phyloP scores from a whole-genome alignment of 257 asterid species.

The Vinca minor region DNA sequence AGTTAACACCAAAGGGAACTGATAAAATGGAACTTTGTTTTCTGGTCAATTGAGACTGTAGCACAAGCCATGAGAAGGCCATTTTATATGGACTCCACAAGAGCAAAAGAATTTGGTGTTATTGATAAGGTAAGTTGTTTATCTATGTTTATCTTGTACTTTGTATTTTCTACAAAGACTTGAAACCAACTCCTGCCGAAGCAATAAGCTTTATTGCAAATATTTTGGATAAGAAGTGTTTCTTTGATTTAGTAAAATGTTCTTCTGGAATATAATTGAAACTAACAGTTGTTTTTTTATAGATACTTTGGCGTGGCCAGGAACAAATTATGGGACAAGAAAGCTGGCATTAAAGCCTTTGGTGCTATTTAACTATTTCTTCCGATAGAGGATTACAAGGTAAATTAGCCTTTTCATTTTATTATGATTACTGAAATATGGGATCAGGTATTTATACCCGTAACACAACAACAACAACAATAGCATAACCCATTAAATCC shows the following conservation, averaged over 20 bases:
- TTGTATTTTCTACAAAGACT: not conserved
- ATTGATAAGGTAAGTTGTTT: conserved; percentile 58
- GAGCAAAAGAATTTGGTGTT: conserved; percentile 83
- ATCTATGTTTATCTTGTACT: not conserved
- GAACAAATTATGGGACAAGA: conserved; percentile 75
- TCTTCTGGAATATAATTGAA: not conserved
- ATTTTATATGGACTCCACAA: conserved; percentile 62
- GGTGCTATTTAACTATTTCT: conserved; percentile 46
- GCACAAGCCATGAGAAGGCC: conserved; percentile 58
- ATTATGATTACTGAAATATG: not conserved
- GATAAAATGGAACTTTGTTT: conserved; percentile 14
- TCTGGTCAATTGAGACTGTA: conserved; percentile 64
- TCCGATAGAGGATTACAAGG: conserved; percentile 21
- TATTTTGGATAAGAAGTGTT: not conserved
- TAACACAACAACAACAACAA: too few relatives aligned
- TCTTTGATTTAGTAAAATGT: not conserved
- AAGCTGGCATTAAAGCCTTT: conserved; percentile 49
- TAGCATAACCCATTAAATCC: too few relatives aligned
- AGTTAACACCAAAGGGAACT: conserved; percentile 7
- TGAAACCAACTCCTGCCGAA: not conserved
- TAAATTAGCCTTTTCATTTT: conserved; percentile 19
- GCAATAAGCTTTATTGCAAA: not conserved
- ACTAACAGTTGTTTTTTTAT: conserved; percentile 24
- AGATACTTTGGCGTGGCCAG: conserved; percentile 83
- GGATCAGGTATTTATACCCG: too few relatives aligned